These are phyloP conservation scores for Nakataea oryzae DNA, from an alignment of 2,329 filamentous ascomycete genomes.

Conservation along the genomic window DNA sequence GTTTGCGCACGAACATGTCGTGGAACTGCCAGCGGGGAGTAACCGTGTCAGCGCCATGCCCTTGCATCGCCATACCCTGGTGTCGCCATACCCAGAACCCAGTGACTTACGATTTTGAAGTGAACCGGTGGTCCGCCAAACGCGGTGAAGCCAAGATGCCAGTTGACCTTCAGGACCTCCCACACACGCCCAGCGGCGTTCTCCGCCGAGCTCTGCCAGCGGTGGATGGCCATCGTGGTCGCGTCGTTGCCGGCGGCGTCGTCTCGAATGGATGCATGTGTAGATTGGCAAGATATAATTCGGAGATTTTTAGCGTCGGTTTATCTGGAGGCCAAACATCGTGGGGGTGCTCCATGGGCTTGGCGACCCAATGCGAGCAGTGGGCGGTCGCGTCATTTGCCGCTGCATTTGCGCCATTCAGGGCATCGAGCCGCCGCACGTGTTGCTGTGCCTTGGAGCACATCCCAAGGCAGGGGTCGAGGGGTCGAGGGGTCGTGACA, in stretches of 20 bases:
- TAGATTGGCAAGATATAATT: background rate
- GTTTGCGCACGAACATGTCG: conserved; percentile 47
- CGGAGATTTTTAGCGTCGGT: background rate
- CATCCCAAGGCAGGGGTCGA: too few relatives aligned
- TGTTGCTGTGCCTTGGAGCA: too few relatives aligned
- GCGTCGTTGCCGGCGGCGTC: background rate
- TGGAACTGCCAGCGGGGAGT: conserved; percentile 33
- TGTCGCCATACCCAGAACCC: too few relatives aligned
- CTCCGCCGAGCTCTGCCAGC: background rate
- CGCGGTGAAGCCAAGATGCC: conserved; percentile 53
- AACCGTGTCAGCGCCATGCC: background rate
- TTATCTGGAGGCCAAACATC: background rate
- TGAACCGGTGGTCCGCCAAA: conserved; percentile 62
- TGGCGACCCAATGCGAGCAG: too few relatives aligned
- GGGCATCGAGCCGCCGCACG: too few relatives aligned
- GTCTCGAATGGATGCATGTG: background rate
- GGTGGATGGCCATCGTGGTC: background rate
- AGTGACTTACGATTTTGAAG: conserved; percentile 48
- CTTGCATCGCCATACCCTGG: background rate
- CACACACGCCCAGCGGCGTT: background rate
- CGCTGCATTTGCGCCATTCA: too few relatives aligned
- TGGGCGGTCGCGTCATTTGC: too few relatives aligned
- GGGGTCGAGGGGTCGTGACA: too few relatives aligned
- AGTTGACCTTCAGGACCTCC: conserved; percentile 21
- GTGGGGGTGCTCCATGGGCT: too few relatives aligned